Evolutionary conservation across 1,139 yeast genomes (phyloP).

Genomic region (Lodderomyces oxycetoniae): DNA sequence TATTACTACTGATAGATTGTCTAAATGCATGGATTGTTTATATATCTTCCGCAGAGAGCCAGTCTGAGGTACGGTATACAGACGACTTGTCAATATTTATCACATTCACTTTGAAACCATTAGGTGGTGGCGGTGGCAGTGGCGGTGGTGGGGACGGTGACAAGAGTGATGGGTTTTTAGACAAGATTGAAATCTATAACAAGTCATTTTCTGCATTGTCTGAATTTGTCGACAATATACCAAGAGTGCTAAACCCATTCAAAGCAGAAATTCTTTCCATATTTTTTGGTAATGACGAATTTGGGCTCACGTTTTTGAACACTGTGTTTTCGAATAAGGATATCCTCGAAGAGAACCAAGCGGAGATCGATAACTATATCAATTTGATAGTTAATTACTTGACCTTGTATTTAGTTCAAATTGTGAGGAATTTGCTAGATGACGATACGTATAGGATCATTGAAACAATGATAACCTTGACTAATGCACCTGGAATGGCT

Average conservation of each 20-base stretch:
- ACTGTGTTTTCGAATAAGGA: conserved; percentile 19
- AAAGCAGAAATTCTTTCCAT: conserved; percentile 19
- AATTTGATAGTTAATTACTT: conserved; percentile 49
- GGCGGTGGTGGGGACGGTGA: too few relatives aligned
- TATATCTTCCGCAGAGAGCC: conserved; percentile 31
- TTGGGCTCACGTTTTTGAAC: conserved; percentile 35
- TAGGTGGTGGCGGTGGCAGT: too few relatives aligned
- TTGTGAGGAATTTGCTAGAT: conserved; percentile 44
- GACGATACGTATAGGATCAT: conserved; percentile 38
- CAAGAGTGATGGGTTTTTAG: conserved; percentile 6
- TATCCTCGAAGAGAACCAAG: conserved; percentile 31
- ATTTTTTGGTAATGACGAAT: conserved; percentile 34
- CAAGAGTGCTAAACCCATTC: conserved; percentile 33
- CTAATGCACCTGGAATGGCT: conserved; percentile 59
- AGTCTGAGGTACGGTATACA: conserved; percentile 31
- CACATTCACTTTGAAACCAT: conserved; percentile 21
- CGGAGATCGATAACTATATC: conserved; percentile 45
- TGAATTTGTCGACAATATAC: conserved; percentile 46
- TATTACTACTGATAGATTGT: conserved; percentile 25
- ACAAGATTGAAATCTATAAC: conserved; percentile 20
- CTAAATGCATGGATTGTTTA: conserved; percentile 33
- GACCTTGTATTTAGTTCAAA: conserved; percentile 46
- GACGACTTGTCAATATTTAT: conserved; percentile 16
- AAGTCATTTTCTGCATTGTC: conserved; percentile 34
- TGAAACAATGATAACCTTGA: conserved; percentile 49